Evolutionary conservation across 2,329 filamentous ascomycete species (phyloP).

Genomic region (Microdochium bolleyi): DNA sequence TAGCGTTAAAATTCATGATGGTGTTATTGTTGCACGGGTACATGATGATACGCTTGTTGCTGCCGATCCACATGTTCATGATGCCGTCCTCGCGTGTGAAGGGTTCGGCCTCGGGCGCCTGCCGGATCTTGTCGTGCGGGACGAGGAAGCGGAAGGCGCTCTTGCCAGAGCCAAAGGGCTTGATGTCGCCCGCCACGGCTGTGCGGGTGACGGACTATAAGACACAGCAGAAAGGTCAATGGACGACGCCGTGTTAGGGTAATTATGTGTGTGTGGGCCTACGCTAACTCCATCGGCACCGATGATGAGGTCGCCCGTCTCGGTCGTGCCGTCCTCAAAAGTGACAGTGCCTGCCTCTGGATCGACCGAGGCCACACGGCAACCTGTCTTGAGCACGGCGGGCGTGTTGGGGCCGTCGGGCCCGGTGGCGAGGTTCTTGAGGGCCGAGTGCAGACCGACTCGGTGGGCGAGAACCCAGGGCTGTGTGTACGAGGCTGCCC

Average conservation of each 20-base stretch:
- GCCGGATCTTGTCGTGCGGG: slow-evolving; percentile 20
- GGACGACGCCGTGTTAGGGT: too few species aligned
- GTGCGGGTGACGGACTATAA: slow-evolving; percentile 21
- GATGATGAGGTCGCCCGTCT: neutral
- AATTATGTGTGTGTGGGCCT: neutral
- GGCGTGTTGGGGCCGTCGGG: neutral
- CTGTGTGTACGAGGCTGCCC: neutral
- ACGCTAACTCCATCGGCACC: neutral
- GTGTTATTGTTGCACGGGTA: slow-evolving; percentile 37
- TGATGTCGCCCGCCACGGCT: slow-evolving; percentile 29
- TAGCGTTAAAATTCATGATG: slow-evolving; percentile 39
- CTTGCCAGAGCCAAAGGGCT: slow-evolving; percentile 38
- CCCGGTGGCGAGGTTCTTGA: neutral
- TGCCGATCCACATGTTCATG: slow-evolving; percentile 29
- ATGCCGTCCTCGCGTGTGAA: slow-evolving; percentile 19
- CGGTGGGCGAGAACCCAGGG: neutral
- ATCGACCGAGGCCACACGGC: neutral
- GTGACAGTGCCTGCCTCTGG: neutral
- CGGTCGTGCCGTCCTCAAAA: neutral
- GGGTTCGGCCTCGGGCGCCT: slow-evolving; percentile 23
- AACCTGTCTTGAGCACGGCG: neutral
- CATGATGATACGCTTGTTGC: slow-evolving; percentile 34
- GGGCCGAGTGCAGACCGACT: neutral
- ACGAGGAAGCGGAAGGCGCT: slow-evolving; percentile 51
- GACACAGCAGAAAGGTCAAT: slow-evolving; percentile 4